These are phyloP conservation scores for Penicillium flavigenum DNA, from an alignment of 495 filamentous ascomycete genomes.

Conservation along the genomic window DNA sequence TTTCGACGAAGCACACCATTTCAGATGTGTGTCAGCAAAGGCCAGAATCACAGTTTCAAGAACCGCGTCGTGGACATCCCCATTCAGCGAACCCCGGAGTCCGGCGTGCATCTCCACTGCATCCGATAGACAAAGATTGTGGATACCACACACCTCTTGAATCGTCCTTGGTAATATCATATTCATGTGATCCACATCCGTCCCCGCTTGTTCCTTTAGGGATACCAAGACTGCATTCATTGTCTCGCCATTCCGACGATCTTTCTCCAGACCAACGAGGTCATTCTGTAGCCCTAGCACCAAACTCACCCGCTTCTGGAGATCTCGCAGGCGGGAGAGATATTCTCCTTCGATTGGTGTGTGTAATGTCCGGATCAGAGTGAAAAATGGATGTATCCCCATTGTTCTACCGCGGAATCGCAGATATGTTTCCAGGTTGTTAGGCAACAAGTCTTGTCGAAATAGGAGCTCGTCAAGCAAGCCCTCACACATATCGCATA, in stretches of 20 bases:
- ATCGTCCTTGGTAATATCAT: background rate
- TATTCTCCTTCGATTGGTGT: background rate
- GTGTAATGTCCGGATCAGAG: conserved; percentile 1
- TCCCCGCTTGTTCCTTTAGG: background rate
- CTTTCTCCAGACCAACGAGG: conserved; percentile 6
- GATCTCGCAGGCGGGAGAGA: background rate
- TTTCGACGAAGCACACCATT: conserved; percentile 1
- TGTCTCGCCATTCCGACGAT: conserved; percentile 4
- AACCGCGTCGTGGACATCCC: background rate
- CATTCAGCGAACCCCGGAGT: background rate
- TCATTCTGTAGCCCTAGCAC: conserved; percentile 6
- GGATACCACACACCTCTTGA: conserved; percentile 3
- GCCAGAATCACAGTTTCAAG: background rate
- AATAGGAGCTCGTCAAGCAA: background rate
- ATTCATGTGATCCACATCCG: conserved; percentile 18
- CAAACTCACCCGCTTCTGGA: background rate
- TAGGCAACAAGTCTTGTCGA: background rate
- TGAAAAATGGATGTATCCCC: conserved; percentile 9
- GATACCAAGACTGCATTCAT: conserved; percentile 10
- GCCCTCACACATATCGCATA: conserved; percentile 9
- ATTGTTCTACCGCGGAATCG: conserved; percentile 2
- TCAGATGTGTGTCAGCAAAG: conserved; percentile 1
- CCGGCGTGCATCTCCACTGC: background rate
- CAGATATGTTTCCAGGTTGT: background rate
- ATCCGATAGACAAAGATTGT: background rate